These are phyloP conservation scores for Microdochium trichocladiopsis DNA, from an alignment of 2,329 filamentous ascomycete species.

Conservation along the genomic window DNA sequence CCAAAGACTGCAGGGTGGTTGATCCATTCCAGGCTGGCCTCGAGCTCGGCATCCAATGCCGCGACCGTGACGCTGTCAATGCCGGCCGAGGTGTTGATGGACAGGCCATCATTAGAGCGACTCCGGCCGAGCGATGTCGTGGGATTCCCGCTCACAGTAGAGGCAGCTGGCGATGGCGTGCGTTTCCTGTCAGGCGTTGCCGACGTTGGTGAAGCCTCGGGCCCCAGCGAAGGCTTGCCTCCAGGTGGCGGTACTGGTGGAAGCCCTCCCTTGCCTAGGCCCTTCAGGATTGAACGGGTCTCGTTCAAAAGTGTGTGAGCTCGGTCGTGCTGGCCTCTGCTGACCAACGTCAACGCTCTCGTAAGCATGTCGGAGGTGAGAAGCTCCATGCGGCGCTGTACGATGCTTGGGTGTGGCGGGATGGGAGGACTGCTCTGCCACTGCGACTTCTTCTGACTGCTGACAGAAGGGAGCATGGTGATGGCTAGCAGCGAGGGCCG, in stretches of 20 bases:
- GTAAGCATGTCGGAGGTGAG: conserved; percentile 98
- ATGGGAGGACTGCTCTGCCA: conserved; percentile 70
- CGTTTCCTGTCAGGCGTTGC: conserved; percentile 47
- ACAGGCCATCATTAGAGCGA: conserved; percentile 50
- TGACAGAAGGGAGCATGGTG: conserved; percentile 75
- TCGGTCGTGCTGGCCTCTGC: conserved; percentile 85
- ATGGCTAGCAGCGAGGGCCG: conserved; percentile 89
- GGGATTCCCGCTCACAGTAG: conserved; percentile 32
- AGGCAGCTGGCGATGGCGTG: conserved; percentile 47
- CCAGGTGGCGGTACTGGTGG: conserved; percentile 72
- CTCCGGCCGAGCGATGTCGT: conserved; percentile 33
- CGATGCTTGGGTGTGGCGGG: conserved; percentile 88
- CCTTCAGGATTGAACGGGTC: conserved; percentile 91
- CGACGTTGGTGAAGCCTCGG: conserved; percentile 34
- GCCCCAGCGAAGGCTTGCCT: conserved; percentile 17
- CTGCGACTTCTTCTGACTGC: conserved; percentile 56
- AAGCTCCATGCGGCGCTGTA: conserved; percentile 95
- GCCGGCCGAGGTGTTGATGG: conserved; percentile 53
- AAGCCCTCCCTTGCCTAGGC: conserved; percentile 87
- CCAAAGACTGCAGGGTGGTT: conserved; percentile 93
- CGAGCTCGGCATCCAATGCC: conserved; percentile 85
- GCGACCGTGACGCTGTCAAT: conserved; percentile 78
- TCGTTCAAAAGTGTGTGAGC: conserved; percentile 89
- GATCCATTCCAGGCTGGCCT: conserved; percentile 93
- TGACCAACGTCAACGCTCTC: conserved; percentile 82